phyloP scores from a whole-genome alignment of 176 grass and related monocot species.

The Ananas comosus region DNA sequence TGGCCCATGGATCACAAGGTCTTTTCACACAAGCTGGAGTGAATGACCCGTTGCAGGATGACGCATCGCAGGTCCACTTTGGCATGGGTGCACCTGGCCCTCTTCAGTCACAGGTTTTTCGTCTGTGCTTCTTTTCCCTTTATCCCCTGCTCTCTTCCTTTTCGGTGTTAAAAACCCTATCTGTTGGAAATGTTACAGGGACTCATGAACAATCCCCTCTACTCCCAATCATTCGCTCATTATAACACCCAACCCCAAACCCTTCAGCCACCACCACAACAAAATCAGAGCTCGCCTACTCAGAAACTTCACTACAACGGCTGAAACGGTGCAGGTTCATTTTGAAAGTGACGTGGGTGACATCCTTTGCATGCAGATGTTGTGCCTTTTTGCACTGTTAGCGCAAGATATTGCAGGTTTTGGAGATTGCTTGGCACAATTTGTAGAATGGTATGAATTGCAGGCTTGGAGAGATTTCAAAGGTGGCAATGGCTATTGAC shows the following conservation, averaged over 20 bases:
- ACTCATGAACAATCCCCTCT: slow-evolving; percentile 65
- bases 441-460: not conserved
- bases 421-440: not conserved
- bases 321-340: slow-evolving; percentile 33
- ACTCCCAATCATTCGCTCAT: slow-evolving; percentile 79
- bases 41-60: slow-evolving; percentile 83
- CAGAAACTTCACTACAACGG: slow-evolving; percentile 39
- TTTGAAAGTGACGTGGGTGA: slow-evolving; percentile 47
- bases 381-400: slow-evolving; percentile 35
- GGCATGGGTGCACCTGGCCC: slow-evolving; percentile 44
- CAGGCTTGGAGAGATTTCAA: not conserved
- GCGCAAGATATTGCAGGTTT: not conserved
- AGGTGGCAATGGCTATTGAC: not conserved
- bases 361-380: slow-evolving; percentile 51
- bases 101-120: slow-evolving; percentile 87
- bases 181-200: slow-evolving; percentile 38
- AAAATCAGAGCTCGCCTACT: slow-evolving; percentile 31
- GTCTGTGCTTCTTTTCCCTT: slow-evolving; percentile 3
- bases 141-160: not conserved
- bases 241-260: slow-evolving; percentile 93
- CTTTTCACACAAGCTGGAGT: slow-evolving; percentile 89
- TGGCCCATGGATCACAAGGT: slow-evolving; percentile 82
- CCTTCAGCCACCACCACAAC: slow-evolving; percentile 70
- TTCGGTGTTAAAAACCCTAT: not conserved
- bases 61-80: slow-evolving; percentile 84